phyloP scores from a whole-genome alignment of 2,329 filamentous ascomycete species.

The Nothopassalora personata region DNA sequence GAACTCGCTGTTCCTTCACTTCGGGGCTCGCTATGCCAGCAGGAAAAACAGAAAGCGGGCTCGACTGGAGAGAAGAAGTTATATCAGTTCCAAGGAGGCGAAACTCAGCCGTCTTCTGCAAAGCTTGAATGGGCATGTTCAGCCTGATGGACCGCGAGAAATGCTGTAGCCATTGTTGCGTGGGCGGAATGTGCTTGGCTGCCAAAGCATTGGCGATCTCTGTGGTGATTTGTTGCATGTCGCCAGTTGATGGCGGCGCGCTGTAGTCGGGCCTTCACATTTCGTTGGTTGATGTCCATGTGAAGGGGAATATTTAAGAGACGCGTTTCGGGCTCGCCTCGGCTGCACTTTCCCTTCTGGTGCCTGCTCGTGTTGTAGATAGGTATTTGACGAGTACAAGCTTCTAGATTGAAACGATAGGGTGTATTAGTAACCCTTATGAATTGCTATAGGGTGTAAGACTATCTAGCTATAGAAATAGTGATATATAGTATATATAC shows the following conservation, averaged over 20 bases:
- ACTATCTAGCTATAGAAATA: too few relatives aligned
- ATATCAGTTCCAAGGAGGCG: slow-evolving; percentile 77
- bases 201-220: slow-evolving; percentile 12
- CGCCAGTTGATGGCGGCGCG: slow-evolving; percentile 8
- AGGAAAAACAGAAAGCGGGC: slow-evolving; percentile 51
- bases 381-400: too few relatives aligned
- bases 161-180: slow-evolving; percentile 56
- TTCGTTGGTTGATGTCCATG: neutral
- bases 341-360: neutral
- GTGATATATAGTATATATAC: too few relatives aligned
- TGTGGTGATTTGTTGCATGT: slow-evolving; percentile 5
- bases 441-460: too few relatives aligned
- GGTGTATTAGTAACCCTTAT: too few relatives aligned
- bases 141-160: slow-evolving; percentile 55
- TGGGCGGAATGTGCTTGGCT: slow-evolving; percentile 47
- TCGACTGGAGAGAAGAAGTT: slow-evolving; percentile 50
- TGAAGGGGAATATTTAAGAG: neutral
- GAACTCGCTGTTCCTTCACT: slow-evolving; percentile 53
- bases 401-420: too few relatives aligned
- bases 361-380: too few relatives aligned
- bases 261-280: slow-evolving; percentile 8
- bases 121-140: slow-evolving; percentile 59
- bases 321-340: neutral
- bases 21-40: slow-evolving; percentile 49
- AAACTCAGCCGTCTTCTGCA: slow-evolving; percentile 74